phyloP scores from a whole-genome alignment of 805 yeast species.

The Kuraishia ogatae region DNA sequence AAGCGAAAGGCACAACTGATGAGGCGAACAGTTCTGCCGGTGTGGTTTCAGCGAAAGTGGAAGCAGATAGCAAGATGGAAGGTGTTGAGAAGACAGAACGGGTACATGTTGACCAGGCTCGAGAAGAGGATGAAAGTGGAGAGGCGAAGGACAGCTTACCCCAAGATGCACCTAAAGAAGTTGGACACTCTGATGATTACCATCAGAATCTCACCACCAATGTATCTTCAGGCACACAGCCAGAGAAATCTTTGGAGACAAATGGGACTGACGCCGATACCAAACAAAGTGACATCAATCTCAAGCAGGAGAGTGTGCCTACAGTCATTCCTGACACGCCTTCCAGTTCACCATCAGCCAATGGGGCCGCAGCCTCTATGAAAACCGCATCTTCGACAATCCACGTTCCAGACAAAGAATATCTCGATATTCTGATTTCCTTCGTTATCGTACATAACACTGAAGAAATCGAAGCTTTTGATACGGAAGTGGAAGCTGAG shows the following conservation, averaged over 20 bases:
- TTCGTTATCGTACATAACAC: constrained; percentile 43
- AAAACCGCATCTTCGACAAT: background rate
- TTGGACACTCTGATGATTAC: too few species aligned
- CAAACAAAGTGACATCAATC: background rate
- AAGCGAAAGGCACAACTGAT: constrained; percentile 3
- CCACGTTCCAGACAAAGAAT: background rate
- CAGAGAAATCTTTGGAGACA: background rate
- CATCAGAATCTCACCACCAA: too few species aligned
- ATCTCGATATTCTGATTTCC: constrained; percentile 35
- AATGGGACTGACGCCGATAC: background rate
- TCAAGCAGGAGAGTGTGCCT: background rate
- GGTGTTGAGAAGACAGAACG: constrained; percentile 6
- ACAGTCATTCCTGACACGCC: background rate
- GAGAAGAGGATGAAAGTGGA: constrained; percentile 10
- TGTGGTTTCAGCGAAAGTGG: constrained; percentile 8
- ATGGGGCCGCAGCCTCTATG: background rate
- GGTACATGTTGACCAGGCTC: constrained; percentile 7
- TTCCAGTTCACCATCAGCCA: background rate
- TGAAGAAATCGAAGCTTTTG: constrained; percentile 37
- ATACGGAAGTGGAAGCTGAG: constrained; percentile 22
- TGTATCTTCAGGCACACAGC: background rate
- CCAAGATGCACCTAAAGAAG: too few species aligned
- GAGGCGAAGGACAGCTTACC: constrained; percentile 5
- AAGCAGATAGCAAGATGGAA: constrained; percentile 7
- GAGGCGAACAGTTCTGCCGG: constrained; percentile 2